Evolutionary conservation across 1,284 basidiomycete species (phyloP).

Genomic region (Melanopsichium pennsylvanicum): DNA sequence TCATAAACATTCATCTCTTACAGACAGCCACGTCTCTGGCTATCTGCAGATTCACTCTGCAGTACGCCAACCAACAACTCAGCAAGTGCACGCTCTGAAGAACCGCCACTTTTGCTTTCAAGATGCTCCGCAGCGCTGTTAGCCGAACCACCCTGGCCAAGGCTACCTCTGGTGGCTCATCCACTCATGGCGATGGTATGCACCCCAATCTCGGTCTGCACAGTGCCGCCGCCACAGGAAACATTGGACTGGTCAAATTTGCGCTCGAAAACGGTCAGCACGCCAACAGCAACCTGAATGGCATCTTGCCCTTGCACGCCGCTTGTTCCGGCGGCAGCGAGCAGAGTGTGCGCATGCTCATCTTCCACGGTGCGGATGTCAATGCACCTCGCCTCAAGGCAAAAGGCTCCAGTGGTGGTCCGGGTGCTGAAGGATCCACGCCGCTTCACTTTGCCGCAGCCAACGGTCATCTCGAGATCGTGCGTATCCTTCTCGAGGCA

Average conservation of each 20-base stretch:
- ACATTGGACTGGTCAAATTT: constrained; percentile 60
- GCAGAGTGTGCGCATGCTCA: constrained; percentile 50
- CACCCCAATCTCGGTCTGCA: constrained; percentile 59
- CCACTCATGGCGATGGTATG: constrained; percentile 20
- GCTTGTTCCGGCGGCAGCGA: constrained; percentile 59
- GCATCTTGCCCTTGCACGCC: constrained; percentile 60
- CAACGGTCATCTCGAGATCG: constrained; percentile 57
- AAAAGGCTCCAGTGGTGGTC: constrained; percentile 28
- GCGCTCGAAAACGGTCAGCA: constrained; percentile 62
- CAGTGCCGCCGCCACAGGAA: constrained; percentile 56
- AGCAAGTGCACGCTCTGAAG: too few relatives aligned
- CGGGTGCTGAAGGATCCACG: constrained; percentile 59
- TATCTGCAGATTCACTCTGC: too few relatives aligned
- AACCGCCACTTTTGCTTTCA: neutral
- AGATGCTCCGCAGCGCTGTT: constrained; percentile 41
- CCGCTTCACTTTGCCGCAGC: constrained; percentile 64
- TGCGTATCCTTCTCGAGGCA: constrained; percentile 53
- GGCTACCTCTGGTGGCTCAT: constrained; percentile 22
- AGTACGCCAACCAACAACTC: too few relatives aligned
- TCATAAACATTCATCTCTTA: too few relatives aligned
- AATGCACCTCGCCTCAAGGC: constrained; percentile 46
- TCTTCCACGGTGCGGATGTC: constrained; percentile 60
- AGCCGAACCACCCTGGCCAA: constrained; percentile 41
- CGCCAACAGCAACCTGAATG: constrained; percentile 54
- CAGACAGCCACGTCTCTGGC: too few relatives aligned